Base-by-base conservation (phyloP, 371 early-diverging fungal genomes). In the Mortierella sp. region DNA sequence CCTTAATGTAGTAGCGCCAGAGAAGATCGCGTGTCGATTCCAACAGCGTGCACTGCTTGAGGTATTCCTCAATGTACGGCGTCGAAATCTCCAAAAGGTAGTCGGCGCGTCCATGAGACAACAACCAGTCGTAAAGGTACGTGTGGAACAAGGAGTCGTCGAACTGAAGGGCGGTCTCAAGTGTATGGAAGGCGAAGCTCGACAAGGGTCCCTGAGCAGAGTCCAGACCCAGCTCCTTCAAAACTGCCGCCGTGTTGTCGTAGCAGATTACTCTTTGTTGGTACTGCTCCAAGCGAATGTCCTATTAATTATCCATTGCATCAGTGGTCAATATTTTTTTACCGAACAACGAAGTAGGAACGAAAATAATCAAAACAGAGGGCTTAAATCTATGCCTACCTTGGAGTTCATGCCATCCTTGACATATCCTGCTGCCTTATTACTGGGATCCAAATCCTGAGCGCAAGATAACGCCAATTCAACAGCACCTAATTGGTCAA, bases 401-500 rank as follows among this genome's bases (percentile, higher is more conserved):
- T 78, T 89, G 48, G 79, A 80, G 78, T 81, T 79, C 73, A 79
- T 87, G 44, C 89, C 87, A 72, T 86, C 85, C 74, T 90, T 89
- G 73, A 80, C 87, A 71, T 87, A 93, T 7, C 88, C 87, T 34
- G 92, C 31, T 0, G 91, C 94, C 38, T 89, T 84, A 73, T 93
- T 87, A 47, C 90, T 87, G 24, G 95, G 92, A 75, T 97, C 96
- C 2, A 92, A 74, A 47, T 89, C 90, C 34, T 86, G 79, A 0
- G 97, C 97, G 60, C 94, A 94, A 8, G 91, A 90, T 52, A 97
- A 79, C n/a, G 92, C 93, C 38, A 97, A 88, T 28, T 95, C 91
- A 11, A 94, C 90, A 34, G 94, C 90, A 10, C 95, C 95, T 60
- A 84, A 65, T 47, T 63, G 47, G 1, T n/a, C 16, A 10, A 26